A percentile compares a stretch with the other conserved stretches of the same genome.
Conservation (phyloP, 225 moss, liverwort and hornwort species). For the Marchantia polymorpha region DNA sequence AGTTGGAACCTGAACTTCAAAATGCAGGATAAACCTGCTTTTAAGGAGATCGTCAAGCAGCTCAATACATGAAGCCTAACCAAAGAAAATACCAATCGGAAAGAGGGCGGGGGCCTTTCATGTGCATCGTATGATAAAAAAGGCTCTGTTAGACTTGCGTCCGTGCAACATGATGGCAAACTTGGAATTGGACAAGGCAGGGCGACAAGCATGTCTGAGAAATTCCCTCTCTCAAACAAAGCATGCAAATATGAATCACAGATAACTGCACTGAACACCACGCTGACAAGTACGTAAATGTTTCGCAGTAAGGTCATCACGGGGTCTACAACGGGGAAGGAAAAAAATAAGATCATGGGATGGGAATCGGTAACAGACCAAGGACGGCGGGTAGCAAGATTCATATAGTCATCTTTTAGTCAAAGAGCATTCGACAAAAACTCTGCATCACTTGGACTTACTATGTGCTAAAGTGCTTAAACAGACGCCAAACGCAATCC, state of each 20-base stretch:
- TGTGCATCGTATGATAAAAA: not conserved
- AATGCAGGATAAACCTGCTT: not conserved
- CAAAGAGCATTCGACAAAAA: too few relatives aligned
- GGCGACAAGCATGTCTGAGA: not conserved
- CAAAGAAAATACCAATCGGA: not conserved
- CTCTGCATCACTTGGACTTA: too few relatives aligned
- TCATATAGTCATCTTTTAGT: too few relatives aligned
- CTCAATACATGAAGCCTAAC: not conserved
- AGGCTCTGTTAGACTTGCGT: not conserved
- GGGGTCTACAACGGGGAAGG: not conserved
- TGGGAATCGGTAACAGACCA: not conserved
- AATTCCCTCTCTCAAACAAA: not conserved
- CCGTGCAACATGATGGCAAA: not conserved
- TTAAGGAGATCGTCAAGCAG: not conserved
- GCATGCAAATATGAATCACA: not conserved
- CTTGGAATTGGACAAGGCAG: not conserved
- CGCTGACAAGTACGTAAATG: not conserved
- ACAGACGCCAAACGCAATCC: not conserved
- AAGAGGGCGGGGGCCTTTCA: not conserved
- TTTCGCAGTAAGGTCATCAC: not conserved
- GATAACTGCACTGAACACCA: not conserved
- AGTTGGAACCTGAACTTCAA: not conserved
- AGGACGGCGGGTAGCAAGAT: not conserved
- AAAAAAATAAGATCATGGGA: not conserved
- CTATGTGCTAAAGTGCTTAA: not conserved